Evolutionary conservation across 257 asterid genomes (phyloP).

Genomic region (Lycium barbarum): DNA sequence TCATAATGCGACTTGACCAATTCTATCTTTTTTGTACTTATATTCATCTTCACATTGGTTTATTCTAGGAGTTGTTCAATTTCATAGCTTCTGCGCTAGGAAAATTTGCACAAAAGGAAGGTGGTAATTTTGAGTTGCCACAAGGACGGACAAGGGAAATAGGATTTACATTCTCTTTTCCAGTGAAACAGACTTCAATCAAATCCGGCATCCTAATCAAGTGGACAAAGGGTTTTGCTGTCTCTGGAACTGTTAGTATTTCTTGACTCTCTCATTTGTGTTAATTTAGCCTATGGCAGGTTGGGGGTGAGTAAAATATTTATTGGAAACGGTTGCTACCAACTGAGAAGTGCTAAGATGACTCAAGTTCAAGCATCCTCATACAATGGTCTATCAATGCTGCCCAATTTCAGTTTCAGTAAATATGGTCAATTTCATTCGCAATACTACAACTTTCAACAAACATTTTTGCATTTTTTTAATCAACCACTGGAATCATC

Average conservation of each 20-base stretch:
- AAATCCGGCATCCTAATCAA: conserved; percentile 78
- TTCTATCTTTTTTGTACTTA: neutral
- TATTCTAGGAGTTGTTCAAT: conserved; percentile 69
- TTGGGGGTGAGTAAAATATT: neutral
- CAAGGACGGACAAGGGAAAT: conserved; percentile 63
- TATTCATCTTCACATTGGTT: neutral
- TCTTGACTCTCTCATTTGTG: conserved; percentile 21
- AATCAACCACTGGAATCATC: neutral
- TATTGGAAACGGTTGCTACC: neutral
- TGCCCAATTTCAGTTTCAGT: neutral
- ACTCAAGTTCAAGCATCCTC: neutral
- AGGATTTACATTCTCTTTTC: conserved; percentile 86
- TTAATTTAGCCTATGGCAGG: neutral
- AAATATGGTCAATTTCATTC: neutral
- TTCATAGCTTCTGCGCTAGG: conserved; percentile 82
- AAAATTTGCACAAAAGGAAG: conserved; percentile 60
- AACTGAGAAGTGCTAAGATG: neutral
- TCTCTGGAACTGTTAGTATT: conserved; percentile 76
- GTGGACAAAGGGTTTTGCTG: conserved; percentile 84
- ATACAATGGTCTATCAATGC: neutral
- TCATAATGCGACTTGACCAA: neutral
- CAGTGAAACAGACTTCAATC: conserved; percentile 76
- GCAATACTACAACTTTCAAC: neutral
- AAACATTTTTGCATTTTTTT: neutral
- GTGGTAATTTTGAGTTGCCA: conserved; percentile 55